Evolutionary conservation across 2,329 filamentous ascomycete species (phyloP).

Genomic region (Fusarium neocosmosporiellum): DNA sequence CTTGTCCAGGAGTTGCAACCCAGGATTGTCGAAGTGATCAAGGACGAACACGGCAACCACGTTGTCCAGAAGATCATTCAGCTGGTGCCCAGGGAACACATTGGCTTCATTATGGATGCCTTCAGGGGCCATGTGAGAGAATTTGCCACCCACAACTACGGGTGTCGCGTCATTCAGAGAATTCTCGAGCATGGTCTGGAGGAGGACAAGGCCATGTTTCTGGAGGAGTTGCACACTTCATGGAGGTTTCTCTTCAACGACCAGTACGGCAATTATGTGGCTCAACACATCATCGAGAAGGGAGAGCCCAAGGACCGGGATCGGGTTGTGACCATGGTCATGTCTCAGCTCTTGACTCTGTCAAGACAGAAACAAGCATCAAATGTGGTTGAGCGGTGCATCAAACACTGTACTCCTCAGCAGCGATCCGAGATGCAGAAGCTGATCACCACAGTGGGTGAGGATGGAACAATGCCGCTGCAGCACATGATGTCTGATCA

Average conservation of each 20-base stretch:
- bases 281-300: slow-evolving; percentile 88
- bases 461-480: slow-evolving; percentile 76
- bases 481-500: slow-evolving; percentile 86
- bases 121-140: slow-evolving; percentile 80
- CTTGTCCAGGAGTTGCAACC: slow-evolving; percentile 85
- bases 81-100: slow-evolving; percentile 78
- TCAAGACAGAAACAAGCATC: slow-evolving; percentile 98
- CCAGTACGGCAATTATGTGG: slow-evolving; percentile 96
- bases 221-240: slow-evolving; percentile 81
- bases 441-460: slow-evolving; percentile 68
- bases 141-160: slow-evolving; percentile 84
- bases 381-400: slow-evolving; percentile 96
- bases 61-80: slow-evolving; percentile 96
- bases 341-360: slow-evolving; percentile 75
- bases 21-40: slow-evolving; percentile 81
- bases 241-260: slow-evolving; percentile 81
- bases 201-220: slow-evolving; percentile 75
- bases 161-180: slow-evolving; percentile 92
- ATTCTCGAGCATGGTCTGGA: slow-evolving; percentile 86
- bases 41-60: slow-evolving; percentile 93
- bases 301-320: slow-evolving; percentile 78
- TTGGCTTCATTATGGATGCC: slow-evolving; percentile 86
- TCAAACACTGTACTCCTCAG: slow-evolving; percentile 75
- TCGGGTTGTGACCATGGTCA: slow-evolving; percentile 79
- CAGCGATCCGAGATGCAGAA: slow-evolving; percentile 78